Evolutionary conservation across 73 alveolate genomes (phyloP).

Genomic region (Halteria grandinella): DNA sequence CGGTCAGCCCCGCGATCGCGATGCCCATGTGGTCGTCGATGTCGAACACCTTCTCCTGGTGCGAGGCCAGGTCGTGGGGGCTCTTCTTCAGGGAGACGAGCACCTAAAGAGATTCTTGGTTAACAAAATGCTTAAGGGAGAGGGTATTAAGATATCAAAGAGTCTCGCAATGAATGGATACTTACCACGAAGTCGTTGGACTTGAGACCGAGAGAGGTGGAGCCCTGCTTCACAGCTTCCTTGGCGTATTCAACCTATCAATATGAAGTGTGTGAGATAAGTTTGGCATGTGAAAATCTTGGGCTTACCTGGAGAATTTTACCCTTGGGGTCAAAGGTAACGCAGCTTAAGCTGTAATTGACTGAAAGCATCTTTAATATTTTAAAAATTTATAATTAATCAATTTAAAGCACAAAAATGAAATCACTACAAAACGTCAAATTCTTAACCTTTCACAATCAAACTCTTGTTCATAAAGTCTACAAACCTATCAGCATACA

Average conservation of each 20-base stretch:
- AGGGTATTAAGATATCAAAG: conserved; percentile 20
- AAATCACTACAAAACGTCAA: background rate
- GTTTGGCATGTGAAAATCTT: background rate
- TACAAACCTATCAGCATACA: conserved; percentile 38
- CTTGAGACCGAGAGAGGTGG: conserved; percentile 92
- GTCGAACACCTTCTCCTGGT: conserved; percentile 90
- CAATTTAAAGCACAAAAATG: background rate
- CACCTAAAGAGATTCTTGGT: conserved; percentile 44
- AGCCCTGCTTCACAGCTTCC: conserved; percentile 99
- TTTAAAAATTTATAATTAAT: background rate
- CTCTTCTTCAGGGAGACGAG: conserved; percentile 89
- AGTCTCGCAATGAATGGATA: conserved; percentile 5
- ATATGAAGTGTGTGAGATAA: too few relatives aligned
- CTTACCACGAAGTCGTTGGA: conserved; percentile 81
- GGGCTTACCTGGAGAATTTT: conserved; percentile 77
- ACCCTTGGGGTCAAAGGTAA: conserved; percentile 98
- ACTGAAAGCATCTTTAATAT: conserved; percentile 45
- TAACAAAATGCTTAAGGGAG: background rate
- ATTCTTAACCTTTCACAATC: background rate
- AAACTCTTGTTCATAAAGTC: conserved; percentile 32
- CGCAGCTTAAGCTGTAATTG: conserved; percentile 78
- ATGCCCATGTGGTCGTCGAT: conserved; percentile 97
- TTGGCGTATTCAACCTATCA: conserved; percentile 96
- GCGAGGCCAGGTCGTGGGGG: conserved; percentile 89
- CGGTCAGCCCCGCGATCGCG: conserved; percentile 98